Percentiles rank a stretch among this genome's conserved stretches.
These are phyloP conservation scores for Claviceps citrina DNA, from an alignment of 2,329 filamentous ascomycete species.

Conservation along the genomic window DNA sequence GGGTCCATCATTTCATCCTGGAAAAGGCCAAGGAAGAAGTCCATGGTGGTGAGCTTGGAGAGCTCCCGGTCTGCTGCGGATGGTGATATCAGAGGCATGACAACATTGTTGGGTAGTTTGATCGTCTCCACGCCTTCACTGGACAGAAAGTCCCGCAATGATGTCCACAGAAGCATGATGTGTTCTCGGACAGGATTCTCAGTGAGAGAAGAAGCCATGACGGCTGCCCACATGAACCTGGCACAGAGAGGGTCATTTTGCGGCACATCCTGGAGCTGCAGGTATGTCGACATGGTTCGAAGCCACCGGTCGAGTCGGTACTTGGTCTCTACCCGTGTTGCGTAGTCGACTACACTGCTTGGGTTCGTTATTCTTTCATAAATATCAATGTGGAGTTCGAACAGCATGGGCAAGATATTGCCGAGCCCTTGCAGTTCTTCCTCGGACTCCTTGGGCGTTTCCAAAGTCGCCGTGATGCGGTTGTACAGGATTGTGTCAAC, in stretches of 20 bases:
- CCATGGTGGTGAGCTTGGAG: slow-evolving; percentile 83
- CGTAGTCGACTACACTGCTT: slow-evolving; percentile 36
- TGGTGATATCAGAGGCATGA: slow-evolving; percentile 75
- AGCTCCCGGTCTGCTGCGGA: slow-evolving; percentile 81
- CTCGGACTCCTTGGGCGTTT: slow-evolving; percentile 12
- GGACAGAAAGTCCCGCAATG: slow-evolving; percentile 35
- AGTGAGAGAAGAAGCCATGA: slow-evolving; percentile 35
- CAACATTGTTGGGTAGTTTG: slow-evolving; percentile 64
- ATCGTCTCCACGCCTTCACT: slow-evolving; percentile 30
- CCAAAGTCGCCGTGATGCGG: slow-evolving; percentile 29
- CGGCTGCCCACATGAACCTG: slow-evolving; percentile 43
- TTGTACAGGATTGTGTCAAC: slow-evolving; percentile 37
- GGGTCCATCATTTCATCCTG: slow-evolving; percentile 69
- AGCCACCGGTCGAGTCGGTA: slow-evolving; percentile 37
- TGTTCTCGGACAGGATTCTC: slow-evolving; percentile 41
- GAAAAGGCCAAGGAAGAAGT: slow-evolving; percentile 87
- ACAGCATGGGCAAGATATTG: slow-evolving; percentile 39
- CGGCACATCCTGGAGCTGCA: slow-evolving; percentile 20
- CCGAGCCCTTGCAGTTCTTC: slow-evolving; percentile 22
- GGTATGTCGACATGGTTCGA: slow-evolving; percentile 30
- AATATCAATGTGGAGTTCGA: slow-evolving; percentile 46
- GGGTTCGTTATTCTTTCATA: slow-evolving; percentile 44
- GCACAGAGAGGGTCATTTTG: slow-evolving; percentile 26
- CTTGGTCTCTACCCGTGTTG: slow-evolving; percentile 33
- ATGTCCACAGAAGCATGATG: slow-evolving; percentile 42